phyloP scores from a whole-genome alignment of 1,139 yeast genomes.

The Protomyces inouyei region DNA sequence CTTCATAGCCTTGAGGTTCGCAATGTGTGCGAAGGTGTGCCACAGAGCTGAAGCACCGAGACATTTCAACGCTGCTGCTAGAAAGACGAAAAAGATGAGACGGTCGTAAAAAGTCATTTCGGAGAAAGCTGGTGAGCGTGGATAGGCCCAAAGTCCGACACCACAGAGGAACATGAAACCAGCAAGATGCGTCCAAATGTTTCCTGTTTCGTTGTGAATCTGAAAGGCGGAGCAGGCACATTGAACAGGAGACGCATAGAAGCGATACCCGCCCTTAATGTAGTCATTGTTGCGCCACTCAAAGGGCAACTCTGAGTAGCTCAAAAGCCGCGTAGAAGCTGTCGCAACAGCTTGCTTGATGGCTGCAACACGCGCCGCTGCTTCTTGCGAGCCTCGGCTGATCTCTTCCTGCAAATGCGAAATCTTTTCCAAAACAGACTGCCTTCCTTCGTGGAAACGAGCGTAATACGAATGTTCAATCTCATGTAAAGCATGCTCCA shows the following conservation, averaged over 20 bases:
- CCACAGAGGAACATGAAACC: slow-evolving; percentile 61
- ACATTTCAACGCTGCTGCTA: slow-evolving; percentile 71
- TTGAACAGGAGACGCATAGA: slow-evolving; percentile 58
- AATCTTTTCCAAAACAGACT: slow-evolving; percentile 14
- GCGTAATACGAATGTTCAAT: slow-evolving; percentile 15
- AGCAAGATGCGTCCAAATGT: slow-evolving; percentile 85
- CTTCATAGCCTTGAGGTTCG: slow-evolving; percentile 58
- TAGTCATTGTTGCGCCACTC: slow-evolving; percentile 92
- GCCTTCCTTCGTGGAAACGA: neutral
- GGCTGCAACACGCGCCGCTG: slow-evolving; percentile 17
- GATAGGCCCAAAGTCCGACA: slow-evolving; percentile 58
- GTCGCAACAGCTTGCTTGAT: slow-evolving; percentile 16
- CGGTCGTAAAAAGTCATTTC: slow-evolving; percentile 49
- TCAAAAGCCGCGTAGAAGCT: slow-evolving; percentile 49
- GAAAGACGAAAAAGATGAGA: slow-evolving; percentile 56
- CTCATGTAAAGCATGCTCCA: slow-evolving; percentile 14
- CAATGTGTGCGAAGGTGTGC: slow-evolving; percentile 88
- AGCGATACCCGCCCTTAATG: slow-evolving; percentile 78
- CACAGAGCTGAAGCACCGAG: slow-evolving; percentile 72
- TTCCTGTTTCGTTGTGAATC: slow-evolving; percentile 83
- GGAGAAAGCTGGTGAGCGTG: slow-evolving; percentile 45
- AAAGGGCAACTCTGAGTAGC: slow-evolving; percentile 81
- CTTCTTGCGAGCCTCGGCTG: slow-evolving; percentile 10
- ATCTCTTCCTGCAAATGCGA: slow-evolving; percentile 21
- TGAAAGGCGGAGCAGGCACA: slow-evolving; percentile 56